Conservation (phyloP, 805 yeast species). For the Nematodospora valgi region DNA sequence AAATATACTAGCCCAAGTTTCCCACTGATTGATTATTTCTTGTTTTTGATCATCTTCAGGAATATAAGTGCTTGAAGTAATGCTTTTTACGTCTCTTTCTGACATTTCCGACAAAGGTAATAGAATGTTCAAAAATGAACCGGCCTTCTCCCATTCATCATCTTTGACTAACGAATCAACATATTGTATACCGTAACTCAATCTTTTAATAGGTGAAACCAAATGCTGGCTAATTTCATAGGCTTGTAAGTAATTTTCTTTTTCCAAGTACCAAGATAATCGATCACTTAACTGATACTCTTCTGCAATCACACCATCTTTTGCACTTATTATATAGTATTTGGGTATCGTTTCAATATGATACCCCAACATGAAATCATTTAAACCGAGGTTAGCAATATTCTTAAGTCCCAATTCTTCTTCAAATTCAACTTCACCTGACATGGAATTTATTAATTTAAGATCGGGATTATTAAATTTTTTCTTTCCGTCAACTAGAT, state of each 20-base stretch:
- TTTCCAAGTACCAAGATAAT: constrained; percentile 66
- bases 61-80: constrained; percentile 20
- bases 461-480: constrained; percentile 64
- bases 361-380: constrained; percentile 72
- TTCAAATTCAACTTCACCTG: constrained; percentile 71
- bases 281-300: constrained; percentile 70
- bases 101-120: constrained; percentile 16
- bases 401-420: constrained; percentile 72
- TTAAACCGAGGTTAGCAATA: constrained; percentile 59
- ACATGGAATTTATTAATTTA: constrained; percentile 57
- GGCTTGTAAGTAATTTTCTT: constrained; percentile 57
- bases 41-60: constrained; percentile 15
- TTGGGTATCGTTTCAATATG: constrained; percentile 40
- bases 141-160: constrained; percentile 56
- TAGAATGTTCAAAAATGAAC: constrained; percentile 31
- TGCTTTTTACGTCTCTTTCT: constrained; percentile 30
- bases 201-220: constrained; percentile 46
- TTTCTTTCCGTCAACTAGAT: constrained; percentile 14
- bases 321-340: constrained; percentile 73
- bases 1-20: constrained; percentile 54
- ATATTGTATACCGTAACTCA: constrained; percentile 59
- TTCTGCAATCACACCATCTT: constrained; percentile 75
- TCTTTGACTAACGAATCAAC: constrained; percentile 40
- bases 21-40: constrained; percentile 52
- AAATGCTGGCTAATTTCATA: constrained; percentile 72